Evolutionary conservation across 768 basidiomycete genomes (phyloP), one percentile per base, ranked within the genome.

Genomic region (Candolleomyces eurysporus): DNA sequence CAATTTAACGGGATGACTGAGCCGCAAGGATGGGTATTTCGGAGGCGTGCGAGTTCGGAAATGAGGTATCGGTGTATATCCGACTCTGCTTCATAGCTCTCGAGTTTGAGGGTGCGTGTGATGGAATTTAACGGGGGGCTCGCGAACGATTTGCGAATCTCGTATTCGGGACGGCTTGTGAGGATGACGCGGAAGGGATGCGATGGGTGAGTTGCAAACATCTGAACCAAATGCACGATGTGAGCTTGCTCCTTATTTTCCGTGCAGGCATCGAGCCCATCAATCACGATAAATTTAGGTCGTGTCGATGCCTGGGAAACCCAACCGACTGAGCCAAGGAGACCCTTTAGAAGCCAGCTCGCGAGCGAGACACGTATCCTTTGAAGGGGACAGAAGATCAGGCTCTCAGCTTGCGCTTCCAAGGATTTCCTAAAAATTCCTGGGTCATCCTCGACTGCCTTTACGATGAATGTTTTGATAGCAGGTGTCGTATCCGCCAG

Each of bases 181-280:
- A 63, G 8, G 4, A 36, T 30, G 31, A 54, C 22, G 21, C 52
- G 52, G 52, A 54, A 54, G 52, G 52, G 31, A 32, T 17, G 13
- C 26, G 3, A 30, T 54, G 16, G 21, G 16, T 54, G 21, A 14
- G 16, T 54, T 3, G 32, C 32, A 7, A 32, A 16, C 13, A 8
- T 13, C 8, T 36, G 22, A 19, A 54, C 31, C 10, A 54, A 30
- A 19, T 54, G 16, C 10, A 54, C 21, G 21, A 54, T 54, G 32
- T 36, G 52, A 13, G 22, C 8, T 19, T 54, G 52, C 31, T 54
- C 52, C 10, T 14, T 21, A 3, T 2, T 8, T 11, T 54, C 17
- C 16, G 10, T 14, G 30, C 63, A 63, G 32, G 60, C 59, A 40
- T 64, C 59, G n/a, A 64, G 56, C 1, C 59, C 63, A 39, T 64